A percentile compares a stretch with the other conserved stretches of the same genome.
Evolutionary conservation across 257 asterid species (phyloP).

Genomic region (Catharanthus roseus): DNA sequence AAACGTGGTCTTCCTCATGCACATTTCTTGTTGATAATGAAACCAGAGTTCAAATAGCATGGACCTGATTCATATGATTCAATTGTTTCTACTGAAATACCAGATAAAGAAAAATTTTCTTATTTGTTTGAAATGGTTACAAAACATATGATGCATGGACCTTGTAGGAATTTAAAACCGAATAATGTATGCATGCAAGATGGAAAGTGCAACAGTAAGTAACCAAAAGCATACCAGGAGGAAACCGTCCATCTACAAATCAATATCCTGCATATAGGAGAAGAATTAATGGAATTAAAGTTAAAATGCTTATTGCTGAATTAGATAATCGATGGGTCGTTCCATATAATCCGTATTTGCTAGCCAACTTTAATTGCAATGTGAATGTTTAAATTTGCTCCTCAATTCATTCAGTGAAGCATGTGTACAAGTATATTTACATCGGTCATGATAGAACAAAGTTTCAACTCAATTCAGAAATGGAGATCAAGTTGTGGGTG

Average conservation of each 20-base stretch:
- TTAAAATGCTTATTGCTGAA: neutral
- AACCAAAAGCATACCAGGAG: neutral
- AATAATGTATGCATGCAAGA: neutral
- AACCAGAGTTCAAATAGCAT: too few species aligned
- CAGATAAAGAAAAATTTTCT: neutral
- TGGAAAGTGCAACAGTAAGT: neutral
- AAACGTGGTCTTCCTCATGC: too few species aligned
- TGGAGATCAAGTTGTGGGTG: too few species aligned
- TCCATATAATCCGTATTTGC: too few species aligned
- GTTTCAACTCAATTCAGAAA: neutral
- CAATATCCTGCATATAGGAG: too few species aligned
- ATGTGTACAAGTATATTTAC: slow-evolving; percentile 2
- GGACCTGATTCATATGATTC: too few species aligned
- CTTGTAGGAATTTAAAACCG: neutral
- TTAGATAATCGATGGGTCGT: neutral
- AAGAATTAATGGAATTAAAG: too few species aligned
- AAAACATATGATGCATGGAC: slow-evolving; percentile 10
- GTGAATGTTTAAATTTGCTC: too few species aligned
- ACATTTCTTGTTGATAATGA: too few species aligned
- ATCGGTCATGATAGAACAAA: neutral
- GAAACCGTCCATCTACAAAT: too few species aligned
- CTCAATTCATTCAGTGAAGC: neutral
- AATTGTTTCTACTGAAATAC: neutral
- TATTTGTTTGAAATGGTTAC: neutral
- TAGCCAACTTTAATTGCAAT: too few species aligned